Base-by-base conservation (phyloP, 257 asterid genomes). In the Jasminum sambac region DNA sequence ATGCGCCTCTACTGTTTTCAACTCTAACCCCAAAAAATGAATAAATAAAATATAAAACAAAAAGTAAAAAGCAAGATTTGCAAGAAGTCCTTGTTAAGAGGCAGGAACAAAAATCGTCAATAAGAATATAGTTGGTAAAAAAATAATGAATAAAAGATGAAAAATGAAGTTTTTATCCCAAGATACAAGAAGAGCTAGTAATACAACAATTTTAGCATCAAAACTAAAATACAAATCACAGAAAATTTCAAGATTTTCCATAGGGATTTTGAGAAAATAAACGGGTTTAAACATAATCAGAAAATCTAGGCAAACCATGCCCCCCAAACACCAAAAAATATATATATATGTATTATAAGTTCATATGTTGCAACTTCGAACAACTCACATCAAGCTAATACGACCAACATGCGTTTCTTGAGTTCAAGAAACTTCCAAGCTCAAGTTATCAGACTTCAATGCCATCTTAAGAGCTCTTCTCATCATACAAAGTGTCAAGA, bases 1-100 rank as follows among this genome's bases (percentile, higher is more conserved):
- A 70, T 72, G 80, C 24, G 71, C 74, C 76, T 42, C 73, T 58
- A 26, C 58, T 63, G 64, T 63, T 66, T 26, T 75, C 79, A 72
- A 71, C 38, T 50, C 87, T 78, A 72, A n/a, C n/a, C n/a, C n/a
- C n/a, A n/a, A n/a, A n/a, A n/a, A n/a, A n/a, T n/a, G n/a, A n/a
- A n/a, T n/a, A n/a, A n/a, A n/a, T n/a, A n/a, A n/a, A n/a, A n/a
- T n/a, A n/a, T n/a, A n/a, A n/a, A n/a, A n/a, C n/a, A n/a, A n/a
- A n/a, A n/a, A n/a, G n/a, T n/a, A n/a, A n/a, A n/a, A n/a, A n/a
- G n/a, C n/a, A n/a, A n/a, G n/a, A n/a, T 63, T 63, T 62, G 74
- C 64, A 48, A 67, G 70, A n/a, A n/a, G n/a, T 66, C 38, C 39
- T 46, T 70, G 41, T 77, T 67, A 77, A 67, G 11, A 70, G 66